Conservation (phyloP, 139 green algal species). For the Tetraselmis striata region DNA sequence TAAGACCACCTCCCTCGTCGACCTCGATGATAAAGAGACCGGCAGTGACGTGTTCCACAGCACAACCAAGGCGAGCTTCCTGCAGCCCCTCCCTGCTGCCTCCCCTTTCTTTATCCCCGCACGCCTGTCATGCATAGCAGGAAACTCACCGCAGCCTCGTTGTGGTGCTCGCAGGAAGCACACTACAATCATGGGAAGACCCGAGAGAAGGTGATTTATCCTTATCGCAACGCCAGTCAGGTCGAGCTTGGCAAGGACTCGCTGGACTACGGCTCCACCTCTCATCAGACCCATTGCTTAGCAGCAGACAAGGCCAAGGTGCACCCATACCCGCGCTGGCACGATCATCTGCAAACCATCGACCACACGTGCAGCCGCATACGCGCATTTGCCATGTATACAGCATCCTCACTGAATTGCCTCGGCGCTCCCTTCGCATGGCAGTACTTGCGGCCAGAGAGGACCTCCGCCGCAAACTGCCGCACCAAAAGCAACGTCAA, state of each 20-base stretch:
- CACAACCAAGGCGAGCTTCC: background rate
- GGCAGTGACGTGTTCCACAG: background rate
- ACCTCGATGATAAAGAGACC: background rate
- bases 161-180: no score
- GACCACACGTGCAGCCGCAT: no score
- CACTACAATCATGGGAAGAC: background rate
- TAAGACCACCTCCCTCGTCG: background rate
- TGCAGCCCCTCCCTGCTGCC: no score
- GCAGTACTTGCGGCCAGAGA: background rate
- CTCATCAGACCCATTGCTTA: background rate
- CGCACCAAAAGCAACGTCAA: background rate
- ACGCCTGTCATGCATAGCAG: no score
- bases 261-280: background rate
- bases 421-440: background rate
- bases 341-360: no score
- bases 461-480: background rate
- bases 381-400: no score
- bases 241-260: background rate
- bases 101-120: no score
- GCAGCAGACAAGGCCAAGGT: background rate
- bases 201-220: background rate
- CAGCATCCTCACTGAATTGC: no score
- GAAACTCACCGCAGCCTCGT: no score
- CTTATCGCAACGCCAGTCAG: background rate
- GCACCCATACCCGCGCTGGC: no score